Base-by-base conservation (phyloP, 2,329 filamentous ascomycete species). In the Ophiostoma perfectum region DNA sequence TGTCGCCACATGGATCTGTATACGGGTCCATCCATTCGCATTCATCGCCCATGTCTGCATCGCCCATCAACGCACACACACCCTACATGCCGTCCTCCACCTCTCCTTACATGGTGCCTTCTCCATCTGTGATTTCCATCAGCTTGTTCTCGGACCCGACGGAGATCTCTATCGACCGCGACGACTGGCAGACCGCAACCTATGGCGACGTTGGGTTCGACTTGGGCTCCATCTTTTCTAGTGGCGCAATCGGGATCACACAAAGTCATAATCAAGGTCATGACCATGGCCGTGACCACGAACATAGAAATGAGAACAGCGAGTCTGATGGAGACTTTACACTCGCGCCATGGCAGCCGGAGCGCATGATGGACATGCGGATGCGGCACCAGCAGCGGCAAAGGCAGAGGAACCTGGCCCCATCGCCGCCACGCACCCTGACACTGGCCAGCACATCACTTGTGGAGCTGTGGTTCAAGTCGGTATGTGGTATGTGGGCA, bases 401-500 rank as follows among this genome's bases (percentile, higher is more conserved):
- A 42, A 9, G n/a, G 8, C 27, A 36, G 7, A 38, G 47, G 3
- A 58, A 27, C 45, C 52, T 18, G 27, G 11, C 41, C 2, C 14
- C 41, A 7, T 12, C 39, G 6, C 67, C 65, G 42, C 27, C 47
- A 41, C 66, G 69, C 7, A 52, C 60, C 0, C 68, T 72, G 4
- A 49, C 64, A 1, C 36, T 68, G 14, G 68, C 70, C 3, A 64
- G 66, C 18, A 66, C 76, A 0, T 73, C 78, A 0, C 74, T 80
- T 9, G 77, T 80, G 36, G 72, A 75, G 60, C 72, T 76, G 47
- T 80, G 79, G 79, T 80, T 80, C 66, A 74, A 77, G 0, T 75
- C 78, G 14, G 79, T 80, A 6, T 80, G 79, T 52, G 74, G 78
- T 0, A 73, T 76, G 14, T 80, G 79, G 78, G 80, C 79, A 0